These are phyloP conservation scores for Climacium dendroides DNA, from an alignment of 225 moss, liverwort and hornwort species.

Conservation along the genomic window DNA sequence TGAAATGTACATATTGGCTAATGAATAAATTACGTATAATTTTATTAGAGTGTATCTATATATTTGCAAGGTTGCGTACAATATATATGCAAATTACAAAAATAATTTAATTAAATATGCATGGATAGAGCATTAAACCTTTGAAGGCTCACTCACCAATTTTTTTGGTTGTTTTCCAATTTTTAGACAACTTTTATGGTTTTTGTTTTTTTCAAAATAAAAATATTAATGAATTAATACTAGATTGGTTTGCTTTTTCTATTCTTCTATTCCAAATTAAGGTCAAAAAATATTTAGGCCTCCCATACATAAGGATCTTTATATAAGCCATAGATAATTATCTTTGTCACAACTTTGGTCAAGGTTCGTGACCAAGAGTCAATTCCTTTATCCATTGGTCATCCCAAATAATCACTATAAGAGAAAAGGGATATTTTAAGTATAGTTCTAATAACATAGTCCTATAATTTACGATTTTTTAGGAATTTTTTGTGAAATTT, in stretches of 20 bases:
- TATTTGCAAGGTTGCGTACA: not conserved
- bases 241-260: not conserved
- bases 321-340: not conserved
- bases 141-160: not conserved
- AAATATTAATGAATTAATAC: not conserved
- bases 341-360: not conserved
- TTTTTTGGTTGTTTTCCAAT: not conserved
- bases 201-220: not conserved
- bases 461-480: too few relatives aligned
- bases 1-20: too few relatives aligned
- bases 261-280: not conserved
- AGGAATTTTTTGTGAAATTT: too few relatives aligned
- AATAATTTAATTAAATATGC: not conserved
- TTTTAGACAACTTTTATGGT: too few relatives aligned
- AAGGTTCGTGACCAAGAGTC: not conserved
- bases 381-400: not conserved
- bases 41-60: not conserved
- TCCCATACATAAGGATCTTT: not conserved
- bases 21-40: not conserved
- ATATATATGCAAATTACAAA: too few relatives aligned
- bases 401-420: rapidly evolving
- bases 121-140: not conserved
- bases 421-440: too few relatives aligned
- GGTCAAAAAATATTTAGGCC: not conserved
- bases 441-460: too few relatives aligned